A percentile compares a stretch with the other conserved stretches of the same genome.
Conservation (phyloP, 208 protist genomes). For the Leishmania aethiopica region DNA sequence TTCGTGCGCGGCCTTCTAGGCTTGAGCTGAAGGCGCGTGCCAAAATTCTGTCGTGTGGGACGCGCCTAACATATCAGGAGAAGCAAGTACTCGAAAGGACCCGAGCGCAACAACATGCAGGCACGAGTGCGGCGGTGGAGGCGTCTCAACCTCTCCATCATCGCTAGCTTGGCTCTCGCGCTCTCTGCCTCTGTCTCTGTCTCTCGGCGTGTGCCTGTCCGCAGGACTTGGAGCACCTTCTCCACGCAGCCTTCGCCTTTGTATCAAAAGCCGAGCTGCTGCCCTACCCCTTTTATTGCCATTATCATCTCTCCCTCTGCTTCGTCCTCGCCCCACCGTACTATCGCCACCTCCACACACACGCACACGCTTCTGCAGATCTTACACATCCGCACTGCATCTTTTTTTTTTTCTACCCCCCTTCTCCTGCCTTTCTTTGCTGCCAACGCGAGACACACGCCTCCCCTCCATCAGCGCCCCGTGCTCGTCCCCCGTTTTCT, state of each 20-base stretch:
- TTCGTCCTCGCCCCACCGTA: no score
- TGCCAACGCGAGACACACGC: background rate
- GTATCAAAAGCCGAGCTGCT: background rate
- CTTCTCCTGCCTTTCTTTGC: background rate
- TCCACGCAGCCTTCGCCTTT: background rate
- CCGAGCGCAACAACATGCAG: background rate
- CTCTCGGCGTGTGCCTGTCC: background rate
- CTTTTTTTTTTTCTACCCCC: background rate
- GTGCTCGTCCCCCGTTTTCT: background rate
- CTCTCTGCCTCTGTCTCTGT: background rate
- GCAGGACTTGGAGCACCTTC: background rate
- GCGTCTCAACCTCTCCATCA: background rate
- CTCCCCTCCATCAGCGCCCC: background rate
- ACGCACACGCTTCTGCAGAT: background rate
- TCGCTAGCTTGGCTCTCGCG: background rate
- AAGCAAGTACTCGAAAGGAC: background rate
- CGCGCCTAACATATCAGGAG: background rate
- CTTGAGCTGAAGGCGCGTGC: constrained; percentile 6
- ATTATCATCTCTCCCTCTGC: background rate
- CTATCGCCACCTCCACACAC: background rate
- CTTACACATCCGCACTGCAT: background rate
- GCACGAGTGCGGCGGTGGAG: background rate
- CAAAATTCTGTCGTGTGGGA: background rate
- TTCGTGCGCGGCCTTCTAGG: constrained; percentile 29
- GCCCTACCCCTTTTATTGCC: background rate